Conservation (phyloP, 805 yeast genomes). For the Wickerhamiella cacticola region DNA sequence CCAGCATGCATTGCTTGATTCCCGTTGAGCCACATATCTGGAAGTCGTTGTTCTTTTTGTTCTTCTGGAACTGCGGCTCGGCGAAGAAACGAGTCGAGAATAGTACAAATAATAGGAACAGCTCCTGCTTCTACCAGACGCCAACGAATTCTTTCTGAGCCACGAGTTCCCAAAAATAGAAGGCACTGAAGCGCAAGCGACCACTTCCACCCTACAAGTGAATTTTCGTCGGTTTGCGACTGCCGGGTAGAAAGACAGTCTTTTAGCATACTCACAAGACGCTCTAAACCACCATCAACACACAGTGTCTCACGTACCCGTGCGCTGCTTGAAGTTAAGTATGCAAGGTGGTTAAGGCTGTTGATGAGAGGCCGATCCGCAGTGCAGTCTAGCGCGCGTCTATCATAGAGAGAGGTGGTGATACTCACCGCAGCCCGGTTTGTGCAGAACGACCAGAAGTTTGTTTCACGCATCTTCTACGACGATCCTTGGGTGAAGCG, state of each 20-base stretch:
- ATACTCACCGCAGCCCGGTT: constrained; percentile 90
- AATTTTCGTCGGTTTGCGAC: constrained; percentile 7
- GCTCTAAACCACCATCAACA: constrained; percentile 81
- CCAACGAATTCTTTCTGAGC: constrained; percentile 73
- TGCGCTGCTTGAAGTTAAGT: constrained; percentile 70
- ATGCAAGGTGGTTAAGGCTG: constrained; percentile 81
- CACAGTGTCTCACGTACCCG: constrained; percentile 85
- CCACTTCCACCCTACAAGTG: constrained; percentile 89
- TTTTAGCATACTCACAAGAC: constrained; percentile 72
- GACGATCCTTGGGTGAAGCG: constrained; percentile 1
- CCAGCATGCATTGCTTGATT: not conserved
- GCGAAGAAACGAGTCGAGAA: constrained; percentile 68
- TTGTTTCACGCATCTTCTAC: constrained; percentile 71
- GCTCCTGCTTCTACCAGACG: constrained; percentile 87
- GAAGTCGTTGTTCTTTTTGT: not conserved
- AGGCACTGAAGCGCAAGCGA: constrained; percentile 86
- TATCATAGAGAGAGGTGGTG: constrained; percentile 76
- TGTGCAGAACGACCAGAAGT: constrained; percentile 61
- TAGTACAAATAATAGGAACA: constrained; percentile 81
- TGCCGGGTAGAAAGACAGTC: constrained; percentile 44
- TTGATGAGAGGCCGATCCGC: constrained; percentile 82
- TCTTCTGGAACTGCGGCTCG: constrained; percentile 10
- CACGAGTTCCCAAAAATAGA: constrained; percentile 84
- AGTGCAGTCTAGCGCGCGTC: constrained; percentile 85
- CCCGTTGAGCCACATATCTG: constrained; percentile 9